A percentile compares a stretch with the other conserved stretches of the same genome.
Conservation (phyloP, 2,329 filamentous ascomycete genomes). For the Aspergillus felis region DNA sequence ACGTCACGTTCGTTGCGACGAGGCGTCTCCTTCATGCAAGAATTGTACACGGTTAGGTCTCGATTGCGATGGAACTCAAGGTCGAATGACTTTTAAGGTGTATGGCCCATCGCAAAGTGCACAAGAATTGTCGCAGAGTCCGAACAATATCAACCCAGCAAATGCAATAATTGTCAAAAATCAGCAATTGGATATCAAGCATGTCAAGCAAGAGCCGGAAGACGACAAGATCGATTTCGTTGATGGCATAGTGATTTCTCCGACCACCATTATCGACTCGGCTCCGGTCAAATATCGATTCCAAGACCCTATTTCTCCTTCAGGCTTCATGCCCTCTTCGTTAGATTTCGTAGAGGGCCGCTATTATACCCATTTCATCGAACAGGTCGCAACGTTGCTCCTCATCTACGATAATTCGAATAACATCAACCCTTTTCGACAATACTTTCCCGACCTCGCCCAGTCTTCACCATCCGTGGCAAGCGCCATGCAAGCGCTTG, state of each 20-base stretch:
- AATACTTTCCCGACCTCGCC: constrained; percentile 31
- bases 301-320: constrained; percentile 20
- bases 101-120: constrained; percentile 28
- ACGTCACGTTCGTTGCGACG: constrained; percentile 38
- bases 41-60: constrained; percentile 35
- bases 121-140: constrained; percentile 6
- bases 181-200: not conserved
- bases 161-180: not conserved
- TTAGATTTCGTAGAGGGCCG: constrained; percentile 24
- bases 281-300: constrained; percentile 21
- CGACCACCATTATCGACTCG: constrained; percentile 17
- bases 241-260: constrained; percentile 24
- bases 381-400: constrained; percentile 31
- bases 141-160: not conserved
- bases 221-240: constrained; percentile 8
- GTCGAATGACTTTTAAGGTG: constrained; percentile 37
- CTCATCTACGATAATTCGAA: constrained; percentile 35
- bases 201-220: constrained; percentile 9
- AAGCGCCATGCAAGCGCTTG: constrained; percentile 38
- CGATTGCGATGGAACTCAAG: constrained; percentile 32
- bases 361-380: constrained; percentile 36
- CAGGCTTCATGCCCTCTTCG: constrained; percentile 11
- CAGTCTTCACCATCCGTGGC: constrained; percentile 32
- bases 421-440: constrained; percentile 36
- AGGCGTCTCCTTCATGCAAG: constrained; percentile 33